Percentiles rank a stretch among this genome's conserved stretches.
phyloP scores from a whole-genome alignment of 2,329 filamentous ascomycete species.

The Pseudogymnoascus pannorum region DNA sequence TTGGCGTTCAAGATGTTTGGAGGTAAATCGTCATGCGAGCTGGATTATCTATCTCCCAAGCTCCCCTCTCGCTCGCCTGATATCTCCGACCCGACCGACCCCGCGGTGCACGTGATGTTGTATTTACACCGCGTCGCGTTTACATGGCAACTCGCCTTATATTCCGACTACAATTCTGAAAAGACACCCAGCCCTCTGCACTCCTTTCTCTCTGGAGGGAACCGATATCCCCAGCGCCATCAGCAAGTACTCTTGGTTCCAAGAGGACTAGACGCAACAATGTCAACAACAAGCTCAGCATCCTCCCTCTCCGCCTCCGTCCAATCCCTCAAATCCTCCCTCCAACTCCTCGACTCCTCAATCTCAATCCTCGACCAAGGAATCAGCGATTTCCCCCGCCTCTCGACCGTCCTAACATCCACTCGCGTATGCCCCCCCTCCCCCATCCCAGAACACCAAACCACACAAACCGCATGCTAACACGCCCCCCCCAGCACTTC shows the following conservation, averaged over 20 bases:
- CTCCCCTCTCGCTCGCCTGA: not conserved
- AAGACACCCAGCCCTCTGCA: not conserved
- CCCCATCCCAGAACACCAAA: not conserved
- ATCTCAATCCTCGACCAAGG: slow-evolving; percentile 25
- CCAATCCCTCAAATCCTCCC: slow-evolving; percentile 31
- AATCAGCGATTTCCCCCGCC: slow-evolving; percentile 29
- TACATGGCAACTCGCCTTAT: not conserved
- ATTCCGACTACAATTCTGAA: not conserved
- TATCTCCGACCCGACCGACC: not conserved
- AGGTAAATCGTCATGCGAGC: not conserved
- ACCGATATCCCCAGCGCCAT: not conserved
- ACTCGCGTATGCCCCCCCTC: slow-evolving; percentile 26
- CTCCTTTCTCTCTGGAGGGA: not conserved
- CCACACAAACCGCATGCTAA: too few species aligned
- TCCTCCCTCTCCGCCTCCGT: slow-evolving; percentile 30
- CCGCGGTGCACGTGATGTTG: not conserved
- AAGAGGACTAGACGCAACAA: not conserved
- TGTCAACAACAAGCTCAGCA: slow-evolving; percentile 9
- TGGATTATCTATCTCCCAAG: not conserved
- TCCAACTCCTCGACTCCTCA: slow-evolving; percentile 31
- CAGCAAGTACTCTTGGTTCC: not conserved
- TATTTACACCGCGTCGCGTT: slow-evolving; percentile 5
- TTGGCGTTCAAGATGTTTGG: not conserved
- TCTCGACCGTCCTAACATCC: slow-evolving; percentile 29
- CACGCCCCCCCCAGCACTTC: slow-evolving; percentile 49